Evolutionary conservation across 1,139 yeast species (phyloP).

Genomic region (Ogataea hybrid): DNA sequence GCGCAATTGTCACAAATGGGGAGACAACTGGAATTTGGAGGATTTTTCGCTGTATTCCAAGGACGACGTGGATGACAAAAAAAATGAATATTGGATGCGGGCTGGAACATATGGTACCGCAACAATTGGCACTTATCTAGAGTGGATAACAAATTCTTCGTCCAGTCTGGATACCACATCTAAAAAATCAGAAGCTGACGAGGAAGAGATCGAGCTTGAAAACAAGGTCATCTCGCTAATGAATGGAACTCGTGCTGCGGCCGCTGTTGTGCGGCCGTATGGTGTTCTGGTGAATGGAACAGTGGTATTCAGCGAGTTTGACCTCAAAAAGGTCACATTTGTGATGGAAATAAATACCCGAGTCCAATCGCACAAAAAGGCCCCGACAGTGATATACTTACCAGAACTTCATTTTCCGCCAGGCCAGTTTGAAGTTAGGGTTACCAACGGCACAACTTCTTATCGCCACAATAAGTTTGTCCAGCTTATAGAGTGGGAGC

Average conservation of each 20-base stretch:
- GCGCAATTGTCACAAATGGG: conserved; percentile 72
- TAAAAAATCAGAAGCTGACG: conserved; percentile 11
- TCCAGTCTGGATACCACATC: conserved; percentile 11
- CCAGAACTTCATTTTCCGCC: conserved; percentile 70
- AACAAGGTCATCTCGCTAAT: conserved; percentile 23
- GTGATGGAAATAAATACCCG: conserved; percentile 42
- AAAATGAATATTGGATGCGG: conserved; percentile 11
- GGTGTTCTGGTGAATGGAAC: conserved; percentile 59
- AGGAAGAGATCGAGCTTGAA: conserved; percentile 20
- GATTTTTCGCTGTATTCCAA: conserved; percentile 85
- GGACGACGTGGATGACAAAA: conserved; percentile 44
- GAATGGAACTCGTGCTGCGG: conserved; percentile 67
- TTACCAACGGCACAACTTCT: conserved; percentile 49
- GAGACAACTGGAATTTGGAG: conserved; percentile 92
- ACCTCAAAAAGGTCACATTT: conserved; percentile 46
- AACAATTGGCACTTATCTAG: conserved; percentile 17
- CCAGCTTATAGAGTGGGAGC: conserved; percentile 72
- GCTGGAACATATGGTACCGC: conserved; percentile 15
- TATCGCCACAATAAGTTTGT: conserved; percentile 47
- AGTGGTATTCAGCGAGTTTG: conserved; percentile 50
- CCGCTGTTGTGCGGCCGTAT: conserved; percentile 73
- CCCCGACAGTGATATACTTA: conserved; percentile 59
- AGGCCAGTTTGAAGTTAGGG: conserved; percentile 43
- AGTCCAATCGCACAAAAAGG: not conserved
- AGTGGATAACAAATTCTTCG: conserved; percentile 21